Percentiles rank a stretch among this genome's conserved stretches.
Conservation (phyloP, 2,329 filamentous ascomycete species). For the Fonsecaea erecta region DNA sequence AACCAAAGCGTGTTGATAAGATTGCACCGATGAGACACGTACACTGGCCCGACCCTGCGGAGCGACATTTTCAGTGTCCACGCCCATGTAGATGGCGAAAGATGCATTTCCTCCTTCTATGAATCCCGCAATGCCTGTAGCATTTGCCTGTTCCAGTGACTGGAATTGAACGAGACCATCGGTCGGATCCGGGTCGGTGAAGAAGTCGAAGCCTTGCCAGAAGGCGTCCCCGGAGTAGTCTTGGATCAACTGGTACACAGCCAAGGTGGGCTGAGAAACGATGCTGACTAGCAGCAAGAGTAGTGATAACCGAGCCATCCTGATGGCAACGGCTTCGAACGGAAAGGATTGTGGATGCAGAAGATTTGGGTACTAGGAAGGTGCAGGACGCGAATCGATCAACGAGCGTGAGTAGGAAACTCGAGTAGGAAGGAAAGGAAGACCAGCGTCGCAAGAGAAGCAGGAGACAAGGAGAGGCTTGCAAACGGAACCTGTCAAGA, state of each 20-base stretch:
- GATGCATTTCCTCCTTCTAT: slow-evolving; percentile 42
- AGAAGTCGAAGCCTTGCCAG: slow-evolving; percentile 58
- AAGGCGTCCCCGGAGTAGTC: slow-evolving; percentile 54
- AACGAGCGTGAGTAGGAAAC: neutral
- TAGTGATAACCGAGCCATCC: slow-evolving; percentile 4
- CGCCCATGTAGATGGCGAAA: slow-evolving; percentile 49
- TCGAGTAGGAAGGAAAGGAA: neutral
- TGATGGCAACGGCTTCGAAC: neutral
- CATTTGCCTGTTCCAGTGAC: slow-evolving; percentile 47
- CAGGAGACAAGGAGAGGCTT: neutral
- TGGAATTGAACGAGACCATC: slow-evolving; percentile 58
- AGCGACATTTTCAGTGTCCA: slow-evolving; percentile 45
- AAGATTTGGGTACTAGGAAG: neutral
- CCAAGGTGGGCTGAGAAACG: slow-evolving; percentile 27
- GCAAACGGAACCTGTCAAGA: slow-evolving; percentile 1
- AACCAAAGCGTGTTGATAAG: slow-evolving; percentile 53
- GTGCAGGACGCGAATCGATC: slow-evolving; percentile 15
- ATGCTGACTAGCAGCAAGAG: slow-evolving; percentile 34
- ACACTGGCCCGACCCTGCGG: slow-evolving; percentile 50
- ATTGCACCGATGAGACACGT: slow-evolving; percentile 51
- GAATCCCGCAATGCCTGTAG: slow-evolving; percentile 41
- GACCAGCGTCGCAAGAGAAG: neutral
- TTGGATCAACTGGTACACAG: slow-evolving; percentile 48
- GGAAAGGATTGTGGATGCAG: slow-evolving; percentile 1
- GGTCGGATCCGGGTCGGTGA: slow-evolving; percentile 53